Evolutionary conservation across 352 stramenopile species (phyloP).

Genomic region (Saprolegnia diclina): DNA sequence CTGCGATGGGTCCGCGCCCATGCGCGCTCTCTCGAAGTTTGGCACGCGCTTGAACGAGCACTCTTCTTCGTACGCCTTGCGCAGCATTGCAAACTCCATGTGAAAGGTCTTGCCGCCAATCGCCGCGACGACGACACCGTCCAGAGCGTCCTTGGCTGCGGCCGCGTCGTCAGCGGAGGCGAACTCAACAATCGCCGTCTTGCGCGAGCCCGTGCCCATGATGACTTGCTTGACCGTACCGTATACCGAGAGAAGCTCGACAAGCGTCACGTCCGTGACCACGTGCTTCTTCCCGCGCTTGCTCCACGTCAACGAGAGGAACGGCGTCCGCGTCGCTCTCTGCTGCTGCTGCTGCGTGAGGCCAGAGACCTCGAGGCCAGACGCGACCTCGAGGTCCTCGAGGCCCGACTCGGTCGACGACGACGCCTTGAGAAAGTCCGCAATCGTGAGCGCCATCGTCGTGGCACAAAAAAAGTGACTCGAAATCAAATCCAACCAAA

Average conservation of each 20-base stretch:
- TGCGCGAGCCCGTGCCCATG: constrained; percentile 25
- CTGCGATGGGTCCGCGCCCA: constrained; percentile 35
- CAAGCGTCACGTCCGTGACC: constrained; percentile 17
- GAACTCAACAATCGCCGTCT: constrained; percentile 29
- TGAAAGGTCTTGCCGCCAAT: constrained; percentile 57
- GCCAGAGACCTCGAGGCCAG: constrained; percentile 17
- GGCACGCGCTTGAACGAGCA: constrained; percentile 53
- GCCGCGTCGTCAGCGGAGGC: constrained; percentile 10
- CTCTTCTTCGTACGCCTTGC: constrained; percentile 61
- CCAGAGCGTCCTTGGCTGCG: constrained; percentile 31
- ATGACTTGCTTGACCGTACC: constrained; percentile 19
- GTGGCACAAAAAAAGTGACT: neutral
- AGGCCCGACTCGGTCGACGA: constrained; percentile 9
- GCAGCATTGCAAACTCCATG: constrained; percentile 59
- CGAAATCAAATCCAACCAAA: neutral
- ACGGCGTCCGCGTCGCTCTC: constrained; percentile 12
- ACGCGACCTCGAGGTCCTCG: neutral
- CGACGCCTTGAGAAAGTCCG: constrained; percentile 26
- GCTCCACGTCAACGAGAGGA: constrained; percentile 23
- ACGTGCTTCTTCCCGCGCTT: constrained; percentile 27
- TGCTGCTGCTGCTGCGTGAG: constrained; percentile 26
- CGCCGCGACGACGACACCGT: constrained; percentile 53
- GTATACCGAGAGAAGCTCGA: constrained; percentile 14
- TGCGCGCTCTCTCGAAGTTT: constrained; percentile 44
- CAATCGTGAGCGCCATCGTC: constrained; percentile 21